Evolutionary conservation across 2,329 filamentous ascomycete species (phyloP).

Genomic region (Sporothrix luriei): DNA sequence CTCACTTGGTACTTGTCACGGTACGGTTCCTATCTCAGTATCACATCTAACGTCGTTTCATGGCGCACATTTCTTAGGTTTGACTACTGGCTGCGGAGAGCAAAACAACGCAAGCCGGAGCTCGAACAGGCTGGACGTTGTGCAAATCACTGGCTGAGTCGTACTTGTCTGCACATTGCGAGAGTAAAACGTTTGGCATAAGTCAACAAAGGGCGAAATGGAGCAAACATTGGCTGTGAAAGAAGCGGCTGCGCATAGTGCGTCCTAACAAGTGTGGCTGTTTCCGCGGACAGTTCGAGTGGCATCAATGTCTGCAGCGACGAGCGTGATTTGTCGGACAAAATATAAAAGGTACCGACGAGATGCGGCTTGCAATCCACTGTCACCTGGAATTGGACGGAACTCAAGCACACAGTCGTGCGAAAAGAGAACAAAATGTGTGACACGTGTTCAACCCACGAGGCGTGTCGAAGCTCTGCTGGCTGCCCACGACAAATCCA

Average conservation of each 20-base stretch:
- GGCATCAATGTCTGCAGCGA: not conserved
- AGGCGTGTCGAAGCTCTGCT: not conserved
- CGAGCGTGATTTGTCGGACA: not conserved
- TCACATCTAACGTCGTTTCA: not conserved
- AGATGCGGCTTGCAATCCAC: not conserved
- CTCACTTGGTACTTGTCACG: no score
- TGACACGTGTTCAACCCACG: not conserved
- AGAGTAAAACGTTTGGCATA: no score
- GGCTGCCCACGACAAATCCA: not conserved
- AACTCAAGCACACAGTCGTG: not conserved
- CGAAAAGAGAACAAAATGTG: not conserved
- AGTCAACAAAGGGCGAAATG: no score
- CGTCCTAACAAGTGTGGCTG: not conserved
- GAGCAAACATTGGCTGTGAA: no score
- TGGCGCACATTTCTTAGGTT: not conserved
- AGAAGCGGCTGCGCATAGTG: no score
- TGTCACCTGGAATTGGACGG: not conserved
- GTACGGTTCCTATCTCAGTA: not conserved
- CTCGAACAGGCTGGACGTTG: no score
- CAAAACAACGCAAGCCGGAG: no score
- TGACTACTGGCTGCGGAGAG: no score
- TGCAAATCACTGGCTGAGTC: no score
- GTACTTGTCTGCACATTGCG: no score
- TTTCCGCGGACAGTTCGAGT: no score
- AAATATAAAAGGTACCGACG: not conserved